Percentiles rank a stretch among this genome's conserved stretches.
These are phyloP conservation scores for Cyberlindnera americana DNA, from an alignment of 805 yeast species.

Conservation along the genomic window DNA sequence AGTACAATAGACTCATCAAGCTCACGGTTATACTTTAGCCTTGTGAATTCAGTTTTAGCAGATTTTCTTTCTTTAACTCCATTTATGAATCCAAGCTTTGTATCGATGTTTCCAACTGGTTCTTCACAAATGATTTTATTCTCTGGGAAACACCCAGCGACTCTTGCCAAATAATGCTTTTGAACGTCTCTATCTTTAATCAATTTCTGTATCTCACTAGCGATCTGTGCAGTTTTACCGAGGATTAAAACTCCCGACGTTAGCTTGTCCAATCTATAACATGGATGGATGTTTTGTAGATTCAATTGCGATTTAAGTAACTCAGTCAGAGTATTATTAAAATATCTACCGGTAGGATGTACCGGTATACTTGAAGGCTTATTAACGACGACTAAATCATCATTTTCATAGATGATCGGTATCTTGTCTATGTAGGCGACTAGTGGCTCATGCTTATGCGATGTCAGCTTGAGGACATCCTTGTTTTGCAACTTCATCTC, in stretches of 20 bases:
- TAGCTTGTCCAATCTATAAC: constrained; percentile 84
- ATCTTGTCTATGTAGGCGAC: constrained; percentile 30
- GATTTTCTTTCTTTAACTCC: constrained; percentile 43
- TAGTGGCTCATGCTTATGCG: constrained; percentile 85
- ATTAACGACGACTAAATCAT: constrained; percentile 73
- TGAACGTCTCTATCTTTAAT: constrained; percentile 63
- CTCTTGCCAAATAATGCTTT: constrained; percentile 85
- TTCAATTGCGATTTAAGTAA: constrained; percentile 67
- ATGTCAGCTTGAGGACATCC: constrained; percentile 30
- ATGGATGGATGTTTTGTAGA: constrained; percentile 34
- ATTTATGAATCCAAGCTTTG: constrained; percentile 59
- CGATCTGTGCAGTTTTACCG: constrained; percentile 12
- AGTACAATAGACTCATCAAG: constrained; percentile 49
- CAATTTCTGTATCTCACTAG: constrained; percentile 56
- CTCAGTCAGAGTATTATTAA: constrained; percentile 75
- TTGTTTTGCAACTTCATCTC: constrained; percentile 25
- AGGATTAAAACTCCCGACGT: constrained; percentile 90
- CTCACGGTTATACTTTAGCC: constrained; percentile 23
- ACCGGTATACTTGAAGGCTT: constrained; percentile 95
- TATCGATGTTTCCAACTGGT: constrained; percentile 70
- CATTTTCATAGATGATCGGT: constrained; percentile 36
- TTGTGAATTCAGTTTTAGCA: constrained; percentile 66
- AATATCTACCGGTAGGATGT: constrained; percentile 88
- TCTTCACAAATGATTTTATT: constrained; percentile 54
- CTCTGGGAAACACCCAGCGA: constrained; percentile 77